Evolutionary conservation across 768 basidiomycete genomes (phyloP).

Genomic region (Trametes meyenii): DNA sequence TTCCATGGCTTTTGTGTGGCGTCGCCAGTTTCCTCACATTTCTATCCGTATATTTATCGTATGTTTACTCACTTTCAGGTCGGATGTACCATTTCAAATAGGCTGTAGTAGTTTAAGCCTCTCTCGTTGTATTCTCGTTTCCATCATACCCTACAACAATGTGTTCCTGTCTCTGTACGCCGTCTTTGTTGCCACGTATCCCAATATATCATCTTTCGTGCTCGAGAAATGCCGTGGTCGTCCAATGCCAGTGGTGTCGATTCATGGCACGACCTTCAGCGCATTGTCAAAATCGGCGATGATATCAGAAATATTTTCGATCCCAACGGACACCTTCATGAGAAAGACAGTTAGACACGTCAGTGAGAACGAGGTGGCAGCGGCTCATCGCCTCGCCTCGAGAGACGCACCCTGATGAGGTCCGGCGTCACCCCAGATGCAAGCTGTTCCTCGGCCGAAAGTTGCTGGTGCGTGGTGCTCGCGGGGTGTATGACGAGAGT

Average conservation of each 20-base stretch:
- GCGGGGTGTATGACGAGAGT: constrained; percentile 81
- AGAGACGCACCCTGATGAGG: constrained; percentile 61
- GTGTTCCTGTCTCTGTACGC: background rate
- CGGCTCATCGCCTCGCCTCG: background rate
- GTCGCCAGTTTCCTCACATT: too few species aligned
- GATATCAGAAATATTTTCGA: constrained; percentile 46
- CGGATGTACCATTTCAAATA: too few species aligned
- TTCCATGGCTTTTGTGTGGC: too few species aligned
- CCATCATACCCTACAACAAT: background rate
- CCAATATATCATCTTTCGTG: background rate
- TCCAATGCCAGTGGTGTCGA: background rate
- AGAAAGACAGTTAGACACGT: too few species aligned
- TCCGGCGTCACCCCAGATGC: constrained; percentile 73
- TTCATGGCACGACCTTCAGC: constrained; percentile 35
- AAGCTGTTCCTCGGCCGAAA: constrained; percentile 59
- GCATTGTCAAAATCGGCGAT: constrained; percentile 46
- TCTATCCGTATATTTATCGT: too few species aligned
- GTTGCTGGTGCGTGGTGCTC: constrained; percentile 75
- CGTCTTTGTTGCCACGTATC: background rate
- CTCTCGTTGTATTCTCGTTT: background rate
- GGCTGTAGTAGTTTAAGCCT: background rate
- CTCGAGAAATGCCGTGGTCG: background rate
- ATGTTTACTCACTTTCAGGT: too few species aligned
- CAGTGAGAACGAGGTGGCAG: background rate
- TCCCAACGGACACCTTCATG: constrained; percentile 44